Percentiles rank a stretch among this genome's conserved stretches.
Conservation (phyloP, 2,329 filamentous ascomycete genomes). For the Berkeleyomyces basicola region DNA sequence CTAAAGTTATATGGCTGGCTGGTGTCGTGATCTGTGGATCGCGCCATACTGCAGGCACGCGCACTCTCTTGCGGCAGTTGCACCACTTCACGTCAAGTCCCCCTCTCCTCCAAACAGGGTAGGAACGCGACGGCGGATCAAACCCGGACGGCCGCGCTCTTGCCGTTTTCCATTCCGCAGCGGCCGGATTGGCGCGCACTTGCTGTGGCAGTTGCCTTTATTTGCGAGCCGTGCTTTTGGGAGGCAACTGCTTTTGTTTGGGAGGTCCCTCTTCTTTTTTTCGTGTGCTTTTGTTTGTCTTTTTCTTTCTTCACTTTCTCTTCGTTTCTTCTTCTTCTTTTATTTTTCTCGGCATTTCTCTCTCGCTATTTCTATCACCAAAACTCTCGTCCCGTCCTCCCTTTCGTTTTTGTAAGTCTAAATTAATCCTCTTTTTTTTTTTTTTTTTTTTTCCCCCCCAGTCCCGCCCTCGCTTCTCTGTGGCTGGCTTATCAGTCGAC, state of each 20-base stretch:
- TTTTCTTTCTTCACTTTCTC: not conserved
- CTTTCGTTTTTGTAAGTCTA: not conserved
- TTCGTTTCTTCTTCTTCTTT: not conserved
- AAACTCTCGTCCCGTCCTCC: not conserved
- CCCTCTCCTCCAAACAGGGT: not conserved
- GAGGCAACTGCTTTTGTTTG: not conserved
- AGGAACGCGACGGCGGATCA: constrained; percentile 1
- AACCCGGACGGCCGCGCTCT: not conserved
- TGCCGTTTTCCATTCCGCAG: not conserved
- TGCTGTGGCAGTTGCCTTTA: too few relatives aligned
- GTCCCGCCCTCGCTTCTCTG: too few relatives aligned
- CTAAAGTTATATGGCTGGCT: too few relatives aligned
- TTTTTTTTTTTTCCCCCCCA: not conserved
- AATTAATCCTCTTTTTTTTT: not conserved
- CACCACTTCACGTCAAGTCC: too few relatives aligned
- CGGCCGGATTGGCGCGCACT: too few relatives aligned
- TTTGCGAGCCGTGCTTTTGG: too few relatives aligned
- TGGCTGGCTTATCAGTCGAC: too few relatives aligned
- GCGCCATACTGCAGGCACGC: too few relatives aligned
- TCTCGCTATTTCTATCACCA: not conserved
- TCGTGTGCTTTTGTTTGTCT: not conserved
- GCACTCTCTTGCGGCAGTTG: too few relatives aligned
- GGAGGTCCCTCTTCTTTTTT: not conserved
- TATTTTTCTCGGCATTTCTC: not conserved
- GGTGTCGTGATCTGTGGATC: too few relatives aligned